Conservation (phyloP, 768 basidiomycete genomes). For the Mycena leptocephala region DNA sequence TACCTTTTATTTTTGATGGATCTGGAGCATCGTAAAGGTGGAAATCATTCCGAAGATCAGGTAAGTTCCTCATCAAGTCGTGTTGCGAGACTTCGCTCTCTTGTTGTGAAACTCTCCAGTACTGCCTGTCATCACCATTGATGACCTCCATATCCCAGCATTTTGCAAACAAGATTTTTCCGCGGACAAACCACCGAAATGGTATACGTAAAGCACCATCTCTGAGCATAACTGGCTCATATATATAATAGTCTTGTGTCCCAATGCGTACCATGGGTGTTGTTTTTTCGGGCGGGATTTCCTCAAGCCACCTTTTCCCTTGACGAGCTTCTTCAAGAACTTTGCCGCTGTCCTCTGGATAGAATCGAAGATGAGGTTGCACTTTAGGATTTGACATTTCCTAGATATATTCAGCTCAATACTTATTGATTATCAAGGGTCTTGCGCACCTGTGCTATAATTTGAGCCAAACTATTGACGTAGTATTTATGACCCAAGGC, state of each 20-base stretch:
- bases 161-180: constrained; percentile 31
- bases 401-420: constrained; percentile 35
- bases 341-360: constrained; percentile 52
- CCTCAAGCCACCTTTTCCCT: constrained; percentile 45
- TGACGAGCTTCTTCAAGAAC: constrained; percentile 43
- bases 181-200: constrained; percentile 41
- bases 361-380: constrained; percentile 46
- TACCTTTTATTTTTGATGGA: constrained; percentile 33
- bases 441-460: constrained; percentile 49
- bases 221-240: constrained; percentile 44
- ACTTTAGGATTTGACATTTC: constrained; percentile 58
- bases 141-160: constrained; percentile 36
- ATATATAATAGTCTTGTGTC: constrained; percentile 45
- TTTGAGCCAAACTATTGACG: constrained; percentile 47
- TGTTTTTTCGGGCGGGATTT: constrained; percentile 36
- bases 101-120: constrained; percentile 39
- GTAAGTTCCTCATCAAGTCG: constrained; percentile 27
- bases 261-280: constrained; percentile 48
- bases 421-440: not conserved
- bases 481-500: constrained; percentile 50
- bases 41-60: not conserved
- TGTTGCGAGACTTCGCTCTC: constrained; percentile 22
- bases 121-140: not conserved
- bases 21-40: constrained; percentile 20
- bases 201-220: constrained; percentile 40